Evolutionary conservation across 306 rosid species (phyloP), one percentile per base, ranked within the genome.

Genomic region (Vigna hirtella): DNA sequence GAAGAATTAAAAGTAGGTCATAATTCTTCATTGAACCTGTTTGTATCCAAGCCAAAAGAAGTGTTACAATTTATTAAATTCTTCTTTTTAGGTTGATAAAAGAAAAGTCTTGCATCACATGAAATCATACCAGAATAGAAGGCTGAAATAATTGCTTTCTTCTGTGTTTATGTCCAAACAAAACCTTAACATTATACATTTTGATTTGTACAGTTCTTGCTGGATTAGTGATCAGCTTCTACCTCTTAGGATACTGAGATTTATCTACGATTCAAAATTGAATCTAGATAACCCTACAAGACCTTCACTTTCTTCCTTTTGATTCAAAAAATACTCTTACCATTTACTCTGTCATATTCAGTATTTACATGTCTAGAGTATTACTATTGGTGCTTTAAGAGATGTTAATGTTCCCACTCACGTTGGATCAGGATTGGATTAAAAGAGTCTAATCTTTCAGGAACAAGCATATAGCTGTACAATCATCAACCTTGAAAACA

Each of bases 391-490:
- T 65, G 81, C 47, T 79, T 86, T 12, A 72, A 7, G 45, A 18
- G 59, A 16, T 34, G 38, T 34, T 69, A 74, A 58, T 78, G 3
- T 79, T 63, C 47, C 43, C 45, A 58, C 6, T 85, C 11, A 14
- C 30, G 5, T 15, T 56, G 28, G 87, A 66, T 14, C 15, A 40
- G 8, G 72, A 77, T 50, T 42, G 71, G 5, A 30, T 63, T 42
- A 47, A 52, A 28, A 53, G 0, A 9, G 83, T 71, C 3, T 43
- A 79, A 43, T 74, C 85, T 48, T 85, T 87, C 55, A 92, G 50
- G 85, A 88, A 94, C 77, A 94, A 77, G 83, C 93, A 88, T 49
- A 94, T 74, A 34, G 48, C 97, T 22, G 97, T 43, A 20, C 96
- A 89, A 66, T 94, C 95, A 45, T 94, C 97, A 17, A 89, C 64